Conservation (phyloP, 2,329 filamentous ascomycete genomes). For the Gliomastix tumulicola region DNA sequence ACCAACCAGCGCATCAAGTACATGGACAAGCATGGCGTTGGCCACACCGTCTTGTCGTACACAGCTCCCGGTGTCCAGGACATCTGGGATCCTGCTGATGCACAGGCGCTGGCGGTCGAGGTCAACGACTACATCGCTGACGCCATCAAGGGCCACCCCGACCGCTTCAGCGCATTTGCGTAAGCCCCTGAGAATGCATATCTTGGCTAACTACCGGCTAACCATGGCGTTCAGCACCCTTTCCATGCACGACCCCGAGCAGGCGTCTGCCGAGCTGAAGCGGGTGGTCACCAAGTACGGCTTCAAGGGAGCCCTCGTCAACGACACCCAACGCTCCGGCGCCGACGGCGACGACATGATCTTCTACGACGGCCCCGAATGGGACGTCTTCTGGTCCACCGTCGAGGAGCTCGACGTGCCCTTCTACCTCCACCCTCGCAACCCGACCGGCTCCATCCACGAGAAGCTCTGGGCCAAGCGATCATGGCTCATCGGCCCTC, state of each 20-base stretch:
- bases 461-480: constrained; percentile 53
- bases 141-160: constrained; percentile 26
- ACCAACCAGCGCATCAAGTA: constrained; percentile 31
- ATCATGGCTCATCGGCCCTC: constrained; percentile 53
- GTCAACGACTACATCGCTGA: constrained; percentile 32
- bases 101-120: constrained; percentile 31
- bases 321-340: constrained; percentile 54
- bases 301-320: constrained; percentile 57
- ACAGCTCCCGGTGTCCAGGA: constrained; percentile 42
- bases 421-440: constrained; percentile 56
- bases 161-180: constrained; percentile 40
- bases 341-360: constrained; percentile 52
- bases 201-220: background rate
- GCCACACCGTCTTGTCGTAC: constrained; percentile 39
- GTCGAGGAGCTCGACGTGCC: constrained; percentile 54
- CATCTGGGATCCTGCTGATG: constrained; percentile 30
- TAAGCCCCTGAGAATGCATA: constrained; percentile 11
- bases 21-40: constrained; percentile 38
- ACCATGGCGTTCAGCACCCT: constrained; percentile 22
- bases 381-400: constrained; percentile 54
- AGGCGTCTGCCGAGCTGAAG: constrained; percentile 41
- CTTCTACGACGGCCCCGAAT: constrained; percentile 57
- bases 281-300: constrained; percentile 49
- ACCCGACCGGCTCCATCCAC: constrained; percentile 47
- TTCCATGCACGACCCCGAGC: constrained; percentile 44